Conservation (phyloP, 1,284 basidiomycete genomes). For the Porodaedalea pini region DNA sequence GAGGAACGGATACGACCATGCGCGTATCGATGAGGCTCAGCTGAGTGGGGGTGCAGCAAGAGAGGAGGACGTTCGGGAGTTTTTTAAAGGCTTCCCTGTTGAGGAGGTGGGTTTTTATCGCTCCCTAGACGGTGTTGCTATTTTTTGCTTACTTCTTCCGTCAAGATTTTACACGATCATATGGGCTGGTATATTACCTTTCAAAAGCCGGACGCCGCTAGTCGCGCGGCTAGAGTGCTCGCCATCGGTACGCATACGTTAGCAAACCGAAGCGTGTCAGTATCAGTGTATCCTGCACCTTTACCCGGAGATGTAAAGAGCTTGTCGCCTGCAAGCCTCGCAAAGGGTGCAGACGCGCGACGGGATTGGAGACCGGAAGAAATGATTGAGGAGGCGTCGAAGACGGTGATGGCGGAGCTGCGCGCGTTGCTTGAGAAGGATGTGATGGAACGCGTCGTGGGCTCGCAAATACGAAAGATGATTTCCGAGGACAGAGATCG, state of each 20-base stretch:
- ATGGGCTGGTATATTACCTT: slow-evolving; percentile 72
- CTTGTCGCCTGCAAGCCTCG: background rate
- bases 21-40: slow-evolving; percentile 51
- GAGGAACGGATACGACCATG: slow-evolving; percentile 61
- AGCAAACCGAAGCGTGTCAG: slow-evolving; percentile 54
- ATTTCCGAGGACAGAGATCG: slow-evolving; percentile 49
- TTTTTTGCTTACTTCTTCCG: slow-evolving; percentile 1
- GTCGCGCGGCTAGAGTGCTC: slow-evolving; percentile 58
- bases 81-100: slow-evolving; percentile 61
- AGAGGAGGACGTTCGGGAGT: slow-evolving; percentile 59
- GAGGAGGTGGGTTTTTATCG: slow-evolving; percentile 50
- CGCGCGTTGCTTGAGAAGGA: slow-evolving; percentile 61
- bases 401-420: slow-evolving; percentile 63
- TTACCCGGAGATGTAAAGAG: background rate
- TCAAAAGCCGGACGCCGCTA: slow-evolving; percentile 51
- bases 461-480: slow-evolving; percentile 50
- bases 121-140: background rate
- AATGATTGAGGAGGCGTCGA: slow-evolving; percentile 57
- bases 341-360: background rate
- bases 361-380: slow-evolving; percentile 52
- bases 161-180: slow-evolving; percentile 62
- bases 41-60: slow-evolving; percentile 45
- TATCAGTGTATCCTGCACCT: slow-evolving; percentile 53
- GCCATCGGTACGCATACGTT: slow-evolving; percentile 48
- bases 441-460: slow-evolving; percentile 62